phyloP scores from a whole-genome alignment of 2,329 filamentous ascomycete species.

The Xylariaceae sp. region DNA sequence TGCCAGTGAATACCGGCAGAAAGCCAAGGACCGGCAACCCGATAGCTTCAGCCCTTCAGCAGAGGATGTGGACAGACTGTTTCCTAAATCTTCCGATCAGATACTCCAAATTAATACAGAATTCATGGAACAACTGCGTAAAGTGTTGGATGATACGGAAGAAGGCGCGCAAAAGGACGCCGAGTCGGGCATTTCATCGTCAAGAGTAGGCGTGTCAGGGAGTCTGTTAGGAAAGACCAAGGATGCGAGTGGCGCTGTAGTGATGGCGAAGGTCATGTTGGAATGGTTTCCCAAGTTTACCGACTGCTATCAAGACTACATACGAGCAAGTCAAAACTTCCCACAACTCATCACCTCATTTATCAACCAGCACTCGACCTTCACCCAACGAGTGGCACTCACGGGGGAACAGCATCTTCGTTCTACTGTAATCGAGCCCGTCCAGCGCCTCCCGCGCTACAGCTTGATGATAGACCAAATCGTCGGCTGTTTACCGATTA shows the following conservation, averaged over 20 bases:
- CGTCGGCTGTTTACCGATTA: conserved; percentile 80
- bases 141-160: conserved; percentile 82
- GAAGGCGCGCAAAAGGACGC: conserved; percentile 80
- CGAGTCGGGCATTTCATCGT: conserved; percentile 61
- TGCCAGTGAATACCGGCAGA: conserved; percentile 78
- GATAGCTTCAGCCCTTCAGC: conserved; percentile 75
- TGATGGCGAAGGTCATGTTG: conserved; percentile 80
- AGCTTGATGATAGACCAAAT: conserved; percentile 97
- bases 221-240: conserved; percentile 57
- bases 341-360: conserved; percentile 81
- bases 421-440: conserved; percentile 93
- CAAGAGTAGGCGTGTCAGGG: conserved; percentile 49
- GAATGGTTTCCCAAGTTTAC: conserved; percentile 95
- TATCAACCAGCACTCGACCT: conserved; percentile 80
- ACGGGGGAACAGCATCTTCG: conserved; percentile 90
- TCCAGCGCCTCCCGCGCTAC: conserved; percentile 92
- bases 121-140: conserved; percentile 79
- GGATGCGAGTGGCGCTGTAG: conserved; percentile 79
- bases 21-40: conserved; percentile 63
- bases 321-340: conserved; percentile 87
- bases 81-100: conserved; percentile 78
- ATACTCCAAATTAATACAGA: conserved; percentile 83
- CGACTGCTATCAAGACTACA: conserved; percentile 90
- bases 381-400: conserved; percentile 79
- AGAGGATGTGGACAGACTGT: conserved; percentile 76